phyloP scores from a whole-genome alignment of 208 protist species.

The Crithidia brevicula region DNA sequence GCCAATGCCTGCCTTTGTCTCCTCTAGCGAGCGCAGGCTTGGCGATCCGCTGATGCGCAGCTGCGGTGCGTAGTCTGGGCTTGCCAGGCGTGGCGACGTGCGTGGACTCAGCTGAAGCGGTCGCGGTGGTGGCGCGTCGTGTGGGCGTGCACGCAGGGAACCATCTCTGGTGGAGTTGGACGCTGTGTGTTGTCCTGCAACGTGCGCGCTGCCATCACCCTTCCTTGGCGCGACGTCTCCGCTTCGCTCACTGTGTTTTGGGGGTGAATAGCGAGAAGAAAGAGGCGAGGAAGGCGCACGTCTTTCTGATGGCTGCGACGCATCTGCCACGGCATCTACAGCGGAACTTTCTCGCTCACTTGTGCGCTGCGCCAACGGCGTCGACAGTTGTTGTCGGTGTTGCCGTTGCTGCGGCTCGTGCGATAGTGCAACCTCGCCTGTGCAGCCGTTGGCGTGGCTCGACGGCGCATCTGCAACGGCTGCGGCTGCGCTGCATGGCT shows the following conservation, averaged over 20 bases:
- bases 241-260: too few relatives aligned
- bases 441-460: neutral
- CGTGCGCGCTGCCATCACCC: too few relatives aligned
- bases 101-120: neutral
- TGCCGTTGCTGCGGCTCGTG: too few relatives aligned
- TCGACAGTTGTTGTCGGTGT: too few relatives aligned
- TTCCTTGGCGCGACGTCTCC: too few relatives aligned
- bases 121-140: neutral
- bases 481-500: neutral
- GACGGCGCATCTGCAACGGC: neutral
- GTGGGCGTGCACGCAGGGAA: neutral
- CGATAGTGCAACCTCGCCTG: too few relatives aligned
- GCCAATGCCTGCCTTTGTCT: neutral
- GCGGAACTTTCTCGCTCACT: too few relatives aligned
- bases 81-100: constrained; percentile 1
- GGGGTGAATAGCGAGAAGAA: too few relatives aligned
- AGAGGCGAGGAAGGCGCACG: too few relatives aligned
- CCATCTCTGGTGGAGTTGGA: too few relatives aligned
- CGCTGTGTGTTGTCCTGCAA: neutral
- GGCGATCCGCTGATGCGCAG: constrained; percentile 5
- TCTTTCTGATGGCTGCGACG: too few relatives aligned
- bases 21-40: constrained; percentile 4
- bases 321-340: too few relatives aligned
- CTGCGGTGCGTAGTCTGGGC: neutral
- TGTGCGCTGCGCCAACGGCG: neutral